Conservation (phyloP, 805 yeast species). For the Candida golubevii region DNA sequence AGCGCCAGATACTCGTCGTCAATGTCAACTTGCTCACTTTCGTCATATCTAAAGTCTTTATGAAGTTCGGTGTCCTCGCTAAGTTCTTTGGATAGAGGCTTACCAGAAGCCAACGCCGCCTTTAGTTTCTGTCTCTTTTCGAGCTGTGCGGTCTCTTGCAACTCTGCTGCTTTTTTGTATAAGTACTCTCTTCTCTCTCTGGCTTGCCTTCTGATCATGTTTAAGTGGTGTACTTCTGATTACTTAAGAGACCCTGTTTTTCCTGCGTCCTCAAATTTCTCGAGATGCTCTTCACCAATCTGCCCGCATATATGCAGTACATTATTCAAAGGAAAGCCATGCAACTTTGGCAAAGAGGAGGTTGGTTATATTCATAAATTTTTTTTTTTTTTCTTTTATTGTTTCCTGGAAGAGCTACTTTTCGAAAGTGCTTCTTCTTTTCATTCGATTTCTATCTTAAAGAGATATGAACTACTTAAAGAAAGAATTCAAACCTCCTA, state of each 20-base stretch:
- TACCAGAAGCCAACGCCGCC: constrained; percentile 87
- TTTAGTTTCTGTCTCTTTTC: constrained; percentile 84
- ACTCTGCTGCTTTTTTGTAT: constrained; percentile 80
- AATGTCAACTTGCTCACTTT: constrained; percentile 60
- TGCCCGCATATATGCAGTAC: neutral
- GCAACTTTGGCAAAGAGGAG: too few species aligned
- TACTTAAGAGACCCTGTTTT: neutral
- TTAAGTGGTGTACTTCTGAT: neutral
- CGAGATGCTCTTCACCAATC: neutral
- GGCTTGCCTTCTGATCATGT: constrained; percentile 85
- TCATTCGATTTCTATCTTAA: too few species aligned
- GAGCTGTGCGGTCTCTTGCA: constrained; percentile 81
- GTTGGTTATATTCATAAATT: too few species aligned
- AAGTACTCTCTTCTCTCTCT: constrained; percentile 94
- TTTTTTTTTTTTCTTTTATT: too few species aligned
- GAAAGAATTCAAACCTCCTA: too few species aligned
- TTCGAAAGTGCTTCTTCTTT: too few species aligned
- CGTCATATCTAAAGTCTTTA: constrained; percentile 81
- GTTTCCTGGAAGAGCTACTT: too few species aligned
- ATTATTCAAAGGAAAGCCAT: neutral
- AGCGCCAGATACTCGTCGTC: constrained; percentile 91
- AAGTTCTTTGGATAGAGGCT: constrained; percentile 81
- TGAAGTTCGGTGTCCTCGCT: constrained; percentile 84
- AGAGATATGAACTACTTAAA: too few species aligned
- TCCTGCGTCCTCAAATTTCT: neutral